Percentiles rank a stretch among this genome's conserved stretches.
Evolutionary conservation across 2,329 filamentous ascomycete genomes (phyloP).

Genomic region (Monilinia aucupariae): DNA sequence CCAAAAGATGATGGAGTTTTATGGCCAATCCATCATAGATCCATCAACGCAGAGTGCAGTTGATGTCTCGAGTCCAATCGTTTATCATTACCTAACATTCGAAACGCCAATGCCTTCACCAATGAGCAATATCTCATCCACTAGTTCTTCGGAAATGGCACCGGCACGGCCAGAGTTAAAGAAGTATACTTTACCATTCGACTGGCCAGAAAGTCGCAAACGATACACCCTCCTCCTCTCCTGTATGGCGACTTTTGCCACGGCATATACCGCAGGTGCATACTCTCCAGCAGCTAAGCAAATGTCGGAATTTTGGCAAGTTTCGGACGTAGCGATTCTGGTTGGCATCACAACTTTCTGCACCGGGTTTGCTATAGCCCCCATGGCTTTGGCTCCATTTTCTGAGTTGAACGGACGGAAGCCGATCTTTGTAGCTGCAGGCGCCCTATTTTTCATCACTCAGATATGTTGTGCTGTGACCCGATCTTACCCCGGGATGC

Average conservation of each 20-base stretch:
- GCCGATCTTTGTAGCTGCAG: slow-evolving; percentile 72
- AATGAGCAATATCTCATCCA: slow-evolving; percentile 16
- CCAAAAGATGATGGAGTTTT: slow-evolving; percentile 6
- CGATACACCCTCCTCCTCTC: slow-evolving; percentile 65
- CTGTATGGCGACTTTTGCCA: slow-evolving; percentile 68
- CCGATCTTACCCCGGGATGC: slow-evolving; percentile 62
- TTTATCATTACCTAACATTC: slow-evolving; percentile 35
- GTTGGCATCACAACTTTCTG: slow-evolving; percentile 80
- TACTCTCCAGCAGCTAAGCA: slow-evolving; percentile 66
- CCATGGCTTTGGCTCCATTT: slow-evolving; percentile 84
- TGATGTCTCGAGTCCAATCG: slow-evolving; percentile 23
- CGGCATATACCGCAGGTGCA: slow-evolving; percentile 75
- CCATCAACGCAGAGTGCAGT: slow-evolving; percentile 12
- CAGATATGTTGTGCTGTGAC: slow-evolving; percentile 71
- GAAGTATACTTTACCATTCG: slow-evolving; percentile 63
- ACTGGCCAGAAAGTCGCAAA: slow-evolving; percentile 68
- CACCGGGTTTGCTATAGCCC: slow-evolving; percentile 71
- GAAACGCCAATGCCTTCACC: slow-evolving; percentile 30
- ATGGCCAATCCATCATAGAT: neutral
- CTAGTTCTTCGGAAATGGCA: slow-evolving; percentile 11
- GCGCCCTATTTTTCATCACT: slow-evolving; percentile 64
- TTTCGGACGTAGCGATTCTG: slow-evolving; percentile 61
- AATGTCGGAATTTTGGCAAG: slow-evolving; percentile 60
- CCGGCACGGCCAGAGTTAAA: slow-evolving; percentile 60
- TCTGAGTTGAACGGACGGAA: slow-evolving; percentile 83